A percentile compares a stretch with the other conserved stretches of the same genome.
phyloP scores from a whole-genome alignment of 768 basidiomycete species.

The Phylloporus sp. region DNA sequence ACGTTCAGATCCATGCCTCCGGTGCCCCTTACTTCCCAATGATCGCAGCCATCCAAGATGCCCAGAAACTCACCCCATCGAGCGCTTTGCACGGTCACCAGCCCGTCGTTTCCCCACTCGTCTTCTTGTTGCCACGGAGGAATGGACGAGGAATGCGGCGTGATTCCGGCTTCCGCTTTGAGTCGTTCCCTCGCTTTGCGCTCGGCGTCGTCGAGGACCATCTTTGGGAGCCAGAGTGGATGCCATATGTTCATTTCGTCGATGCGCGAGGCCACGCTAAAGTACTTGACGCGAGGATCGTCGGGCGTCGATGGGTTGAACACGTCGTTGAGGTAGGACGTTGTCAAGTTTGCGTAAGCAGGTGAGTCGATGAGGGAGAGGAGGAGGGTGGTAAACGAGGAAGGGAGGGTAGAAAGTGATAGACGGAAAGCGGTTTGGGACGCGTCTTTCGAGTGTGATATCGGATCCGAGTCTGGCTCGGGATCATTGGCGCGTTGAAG shows the following conservation, averaged over 20 bases:
- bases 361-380: conserved; percentile 91
- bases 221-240: conserved; percentile 94
- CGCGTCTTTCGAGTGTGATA: background rate
- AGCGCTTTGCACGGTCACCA: conserved; percentile 88
- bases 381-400: conserved; percentile 81
- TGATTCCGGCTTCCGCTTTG: conserved; percentile 23
- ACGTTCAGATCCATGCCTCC: conserved; percentile 67
- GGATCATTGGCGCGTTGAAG: background rate
- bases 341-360: conserved; percentile 91
- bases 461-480: background rate
- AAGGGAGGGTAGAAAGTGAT: conserved; percentile 64
- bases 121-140: conserved; percentile 48
- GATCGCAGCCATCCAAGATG: conserved; percentile 83
- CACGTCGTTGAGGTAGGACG: conserved; percentile 66
- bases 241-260: conserved; percentile 72
- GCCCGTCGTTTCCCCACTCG: conserved; percentile 84
- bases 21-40: conserved; percentile 93
- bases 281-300: conserved; percentile 82
- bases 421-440: conserved; percentile 34
- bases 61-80: conserved; percentile 97
- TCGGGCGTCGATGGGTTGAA: conserved; percentile 85
- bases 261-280: conserved; percentile 81
- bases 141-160: conserved; percentile 11
- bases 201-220: conserved; percentile 86
- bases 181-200: conserved; percentile 47